phyloP scores from a whole-genome alignment of 106 monocot species.

The Dendrobium nobile region DNA sequence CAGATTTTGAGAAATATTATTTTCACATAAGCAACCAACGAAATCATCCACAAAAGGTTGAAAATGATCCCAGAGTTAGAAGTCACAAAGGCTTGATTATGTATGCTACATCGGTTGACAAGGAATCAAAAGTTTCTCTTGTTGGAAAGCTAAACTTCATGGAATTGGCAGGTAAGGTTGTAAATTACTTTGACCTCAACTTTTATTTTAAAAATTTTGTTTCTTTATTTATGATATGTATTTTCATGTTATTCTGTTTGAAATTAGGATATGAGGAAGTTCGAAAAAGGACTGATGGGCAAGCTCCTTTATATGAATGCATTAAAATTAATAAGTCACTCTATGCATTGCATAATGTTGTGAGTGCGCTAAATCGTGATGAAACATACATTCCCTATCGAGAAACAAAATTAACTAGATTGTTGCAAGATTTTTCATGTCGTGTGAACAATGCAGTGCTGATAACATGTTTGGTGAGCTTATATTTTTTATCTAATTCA shows the following conservation, averaged over 20 bases:
- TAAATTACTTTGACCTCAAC: not conserved
- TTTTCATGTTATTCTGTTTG: not conserved
- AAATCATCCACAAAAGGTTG: conserved; percentile 13
- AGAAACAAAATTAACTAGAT: conserved; percentile 54
- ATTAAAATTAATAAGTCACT: conserved; percentile 49
- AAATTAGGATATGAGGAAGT: conserved; percentile 38
- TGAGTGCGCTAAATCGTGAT: conserved; percentile 40
- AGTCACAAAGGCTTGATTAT: conserved; percentile 51
- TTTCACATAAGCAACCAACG: conserved; percentile 10
- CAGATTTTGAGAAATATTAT: conserved; percentile 10
- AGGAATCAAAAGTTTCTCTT: conserved; percentile 16
- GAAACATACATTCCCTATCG: conserved; percentile 35
- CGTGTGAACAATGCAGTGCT: conserved; percentile 28
- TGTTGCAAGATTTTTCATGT: conserved; percentile 59
- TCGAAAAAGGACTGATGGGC: conserved; percentile 21
- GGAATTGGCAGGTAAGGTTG: conserved; percentile 17
- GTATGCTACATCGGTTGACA: not conserved
- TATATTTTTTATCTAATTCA: not conserved
- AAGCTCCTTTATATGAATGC: conserved; percentile 14
- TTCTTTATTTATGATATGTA: not conserved
- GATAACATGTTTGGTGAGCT: conserved; percentile 51
- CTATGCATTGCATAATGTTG: conserved; percentile 51
- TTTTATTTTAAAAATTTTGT: not conserved
- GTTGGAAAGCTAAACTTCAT: conserved; percentile 53
- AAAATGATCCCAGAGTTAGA: conserved; percentile 15